Percentiles rank a stretch among this genome's conserved stretches.
Evolutionary conservation across 2,329 filamentous ascomycete species (phyloP).

Genomic region (Niveomyces coronatus): DNA sequence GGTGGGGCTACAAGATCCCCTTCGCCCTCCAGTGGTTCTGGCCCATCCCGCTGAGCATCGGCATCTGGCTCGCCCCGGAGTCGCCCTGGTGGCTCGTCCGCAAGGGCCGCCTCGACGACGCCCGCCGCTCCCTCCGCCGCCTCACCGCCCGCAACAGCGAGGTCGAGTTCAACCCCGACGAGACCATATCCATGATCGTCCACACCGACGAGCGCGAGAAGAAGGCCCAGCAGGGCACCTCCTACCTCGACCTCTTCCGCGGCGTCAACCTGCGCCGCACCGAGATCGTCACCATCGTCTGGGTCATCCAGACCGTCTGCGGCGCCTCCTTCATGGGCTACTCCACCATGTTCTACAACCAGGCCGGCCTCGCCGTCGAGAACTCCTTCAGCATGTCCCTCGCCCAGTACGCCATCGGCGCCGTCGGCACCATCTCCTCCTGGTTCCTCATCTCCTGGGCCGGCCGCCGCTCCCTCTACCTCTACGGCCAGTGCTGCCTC

Average conservation of each 20-base stretch:
- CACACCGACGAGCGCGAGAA: conserved; percentile 41
- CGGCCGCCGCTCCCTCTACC: conserved; percentile 29
- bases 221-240: conserved; percentile 27
- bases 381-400: conserved; percentile 29
- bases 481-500: conserved; percentile 26
- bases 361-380: conserved; percentile 28
- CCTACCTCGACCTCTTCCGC: conserved; percentile 38
- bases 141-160: conserved; percentile 29
- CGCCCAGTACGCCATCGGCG: conserved; percentile 26
- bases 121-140: conserved; percentile 26
- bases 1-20: conserved; percentile 34
- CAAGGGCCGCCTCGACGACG: conserved; percentile 23
- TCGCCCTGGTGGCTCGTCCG: conserved; percentile 35
- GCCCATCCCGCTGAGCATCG: conserved; percentile 27
- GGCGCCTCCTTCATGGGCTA: conserved; percentile 42
- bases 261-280: conserved; percentile 35
- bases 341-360: conserved; percentile 42
- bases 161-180: conserved; percentile 27
- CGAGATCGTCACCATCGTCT: conserved; percentile 35
- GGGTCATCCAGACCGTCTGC: conserved; percentile 30
- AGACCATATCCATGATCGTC: conserved; percentile 39
- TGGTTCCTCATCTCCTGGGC: conserved; percentile 27
- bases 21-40: conserved; percentile 35
- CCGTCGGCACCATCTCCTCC: conserved; percentile 27
- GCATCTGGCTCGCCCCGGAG: conserved; percentile 29